A percentile compares a stretch with the other conserved stretches of the same genome.
Evolutionary conservation across 176 grass and related monocot genomes (phyloP).

Genomic region (Lolium multiflorum): DNA sequence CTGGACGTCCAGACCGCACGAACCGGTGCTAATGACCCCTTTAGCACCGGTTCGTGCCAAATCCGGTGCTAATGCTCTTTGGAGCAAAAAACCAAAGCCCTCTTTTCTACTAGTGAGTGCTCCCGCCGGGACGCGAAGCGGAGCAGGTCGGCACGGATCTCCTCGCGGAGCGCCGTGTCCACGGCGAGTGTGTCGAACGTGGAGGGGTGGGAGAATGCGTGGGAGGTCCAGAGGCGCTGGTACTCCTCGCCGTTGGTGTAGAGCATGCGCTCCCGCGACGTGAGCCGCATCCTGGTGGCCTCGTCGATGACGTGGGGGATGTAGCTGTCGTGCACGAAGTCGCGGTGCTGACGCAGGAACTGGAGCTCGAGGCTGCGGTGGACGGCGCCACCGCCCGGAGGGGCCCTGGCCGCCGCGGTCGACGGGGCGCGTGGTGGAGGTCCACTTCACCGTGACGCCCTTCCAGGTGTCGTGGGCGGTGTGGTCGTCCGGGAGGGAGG

Average conservation of each 20-base stretch:
- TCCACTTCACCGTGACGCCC: slow-evolving; percentile 60
- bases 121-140: slow-evolving; percentile 47
- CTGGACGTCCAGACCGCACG: no score
- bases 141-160: not conserved
- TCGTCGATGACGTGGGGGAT: slow-evolving; percentile 56
- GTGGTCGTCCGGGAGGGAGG: slow-evolving; percentile 56
- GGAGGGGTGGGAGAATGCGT: slow-evolving; percentile 52
- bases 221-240: slow-evolving; percentile 53
- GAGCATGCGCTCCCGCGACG: slow-evolving; percentile 47
- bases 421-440: slow-evolving; percentile 40
- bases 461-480: slow-evolving; percentile 53
- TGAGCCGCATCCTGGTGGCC: slow-evolving; percentile 42
- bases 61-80: no score
- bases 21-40: no score
- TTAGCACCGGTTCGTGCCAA: no score
- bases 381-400: not conserved
- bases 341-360: slow-evolving; percentile 54
- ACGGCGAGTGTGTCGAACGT: no score
- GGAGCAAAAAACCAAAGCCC: no score
- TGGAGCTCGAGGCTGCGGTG: slow-evolving; percentile 47
- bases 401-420: not conserved
- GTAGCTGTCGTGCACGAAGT: slow-evolving; percentile 43
- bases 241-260: slow-evolving; percentile 62
- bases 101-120: not conserved
- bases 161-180: no score